A percentile compares a stretch with the other conserved stretches of the same genome.
Evolutionary conservation across 2,329 filamentous ascomycete genomes (phyloP).

Genomic region (Setomelanomma holmii): DNA sequence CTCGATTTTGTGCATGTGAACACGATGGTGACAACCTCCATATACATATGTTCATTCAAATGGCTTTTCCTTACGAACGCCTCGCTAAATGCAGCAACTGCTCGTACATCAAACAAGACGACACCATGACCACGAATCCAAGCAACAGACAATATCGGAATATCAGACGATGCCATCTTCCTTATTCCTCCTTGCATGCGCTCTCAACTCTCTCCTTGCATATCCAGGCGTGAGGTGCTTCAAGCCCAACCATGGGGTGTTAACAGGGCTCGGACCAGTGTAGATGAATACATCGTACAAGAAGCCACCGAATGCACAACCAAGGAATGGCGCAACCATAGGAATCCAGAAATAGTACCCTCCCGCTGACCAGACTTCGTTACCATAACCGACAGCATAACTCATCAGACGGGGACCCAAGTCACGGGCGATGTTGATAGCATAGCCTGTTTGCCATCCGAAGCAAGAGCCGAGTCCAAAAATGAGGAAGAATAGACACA

Average conservation of each 20-base stretch:
- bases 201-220: slow-evolving; percentile 27
- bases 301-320: slow-evolving; percentile 48
- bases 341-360: slow-evolving; percentile 79
- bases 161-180: slow-evolving; percentile 38
- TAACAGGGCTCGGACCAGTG: slow-evolving; percentile 73
- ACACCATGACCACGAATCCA: neutral
- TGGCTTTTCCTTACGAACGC: neutral
- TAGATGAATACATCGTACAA: slow-evolving; percentile 60
- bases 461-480: slow-evolving; percentile 77
- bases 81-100: neutral
- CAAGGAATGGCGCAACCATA: slow-evolving; percentile 74
- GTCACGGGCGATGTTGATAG: slow-evolving; percentile 76
- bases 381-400: slow-evolving; percentile 72
- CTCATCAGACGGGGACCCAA: slow-evolving; percentile 73
- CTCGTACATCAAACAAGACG: neutral
- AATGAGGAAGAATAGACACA: slow-evolving; percentile 74
- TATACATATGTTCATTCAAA: neutral
- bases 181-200: slow-evolving; percentile 32
- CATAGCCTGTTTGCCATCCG: slow-evolving; percentile 79
- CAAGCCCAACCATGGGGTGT: slow-evolving; percentile 71
- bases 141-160: neutral
- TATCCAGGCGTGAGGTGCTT: slow-evolving; percentile 53
- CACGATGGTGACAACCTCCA: neutral
- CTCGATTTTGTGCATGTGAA: neutral
- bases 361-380: slow-evolving; percentile 70